Evolutionary conservation across 768 basidiomycete genomes (phyloP), one percentile per base, ranked within the genome.

Genomic region (Saitozyma podzolica): DNA sequence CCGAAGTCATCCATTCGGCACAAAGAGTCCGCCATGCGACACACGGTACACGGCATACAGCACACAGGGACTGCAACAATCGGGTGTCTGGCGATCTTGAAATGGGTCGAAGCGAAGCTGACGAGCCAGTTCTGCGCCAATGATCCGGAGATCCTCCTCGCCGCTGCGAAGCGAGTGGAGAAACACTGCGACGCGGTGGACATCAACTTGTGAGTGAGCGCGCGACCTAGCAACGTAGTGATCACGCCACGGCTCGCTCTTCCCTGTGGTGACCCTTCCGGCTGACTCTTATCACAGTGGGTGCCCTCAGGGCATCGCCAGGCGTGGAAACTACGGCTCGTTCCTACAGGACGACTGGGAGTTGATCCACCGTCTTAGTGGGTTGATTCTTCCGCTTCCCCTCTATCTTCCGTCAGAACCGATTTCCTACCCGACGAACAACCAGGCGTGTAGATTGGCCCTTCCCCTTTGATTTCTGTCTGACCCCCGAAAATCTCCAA

Each of bases 291-390:
- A 9, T 0, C 48, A 9, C 47, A 76, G 78, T 60, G 82, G 82
- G 0, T 82, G 96, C 76, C 95, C 95, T 0, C 95, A 99, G 73
- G 92, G 95, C 51, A 97, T 99, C 60, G 96, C 95, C 0, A 85
- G 85, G 65, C 83, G 86, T 29, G 95, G 96, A 0, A 84, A 84
- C 48, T 99, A 97, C 66, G 95, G 96, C 0, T 84, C 88, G 0
- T 98, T 90, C 81, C 75, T 98, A 59, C 91, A 93, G 82, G 93
- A 98, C 62, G 92, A 97, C 50, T 97, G 95, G 95, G 88, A 91
- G 14, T 76, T 94, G 58, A 88, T 98, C 39, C 87, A 88, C 68
- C 81, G 83, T 19, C 83, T 98, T 53, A 90, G 93, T 83, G 58
- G 67, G 82, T 88, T 39, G 7, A 9, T 13, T 20, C 14, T 14